phyloP scores from a whole-genome alignment of 495 filamentous ascomycete genomes.

The Copromyces sp. region DNA sequence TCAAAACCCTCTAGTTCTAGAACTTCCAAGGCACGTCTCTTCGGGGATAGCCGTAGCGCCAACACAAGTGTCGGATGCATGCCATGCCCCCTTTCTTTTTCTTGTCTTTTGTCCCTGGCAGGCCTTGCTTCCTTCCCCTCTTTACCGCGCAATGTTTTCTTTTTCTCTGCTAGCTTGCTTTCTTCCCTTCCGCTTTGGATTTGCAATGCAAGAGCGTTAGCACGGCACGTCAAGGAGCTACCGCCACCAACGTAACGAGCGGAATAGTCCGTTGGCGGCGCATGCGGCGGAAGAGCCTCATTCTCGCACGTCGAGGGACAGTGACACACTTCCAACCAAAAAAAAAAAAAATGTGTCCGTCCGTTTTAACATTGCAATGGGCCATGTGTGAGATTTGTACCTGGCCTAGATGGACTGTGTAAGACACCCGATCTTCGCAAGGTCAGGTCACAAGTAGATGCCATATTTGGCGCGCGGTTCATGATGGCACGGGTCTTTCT shows the following conservation, averaged over 20 bases:
- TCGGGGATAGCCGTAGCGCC: not conserved
- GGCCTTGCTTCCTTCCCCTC: not conserved
- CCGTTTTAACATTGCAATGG: not conserved
- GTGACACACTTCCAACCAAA: not conserved
- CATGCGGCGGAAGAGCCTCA: not conserved
- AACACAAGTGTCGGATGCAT: not conserved
- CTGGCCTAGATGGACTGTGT: not conserved
- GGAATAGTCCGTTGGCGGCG: not conserved
- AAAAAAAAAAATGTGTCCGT: not conserved
- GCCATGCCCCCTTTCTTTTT: not conserved
- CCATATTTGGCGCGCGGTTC: not conserved
- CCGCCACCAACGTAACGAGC: not conserved
- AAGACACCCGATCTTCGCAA: not conserved
- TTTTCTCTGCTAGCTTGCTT: not conserved
- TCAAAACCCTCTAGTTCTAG: not conserved
- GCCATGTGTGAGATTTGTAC: not conserved
- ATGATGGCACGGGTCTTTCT: not conserved
- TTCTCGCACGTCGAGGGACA: not conserved
- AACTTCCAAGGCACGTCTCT: not conserved
- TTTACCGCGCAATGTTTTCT: not conserved
- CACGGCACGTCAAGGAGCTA: not conserved
- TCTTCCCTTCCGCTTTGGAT: not conserved
- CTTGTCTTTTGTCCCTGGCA: not conserved
- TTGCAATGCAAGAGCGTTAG: not conserved
- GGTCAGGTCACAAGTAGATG: not conserved